These are phyloP conservation scores for Halenospora varia DNA, from an alignment of 495 filamentous ascomycete species.

Conservation along the genomic window DNA sequence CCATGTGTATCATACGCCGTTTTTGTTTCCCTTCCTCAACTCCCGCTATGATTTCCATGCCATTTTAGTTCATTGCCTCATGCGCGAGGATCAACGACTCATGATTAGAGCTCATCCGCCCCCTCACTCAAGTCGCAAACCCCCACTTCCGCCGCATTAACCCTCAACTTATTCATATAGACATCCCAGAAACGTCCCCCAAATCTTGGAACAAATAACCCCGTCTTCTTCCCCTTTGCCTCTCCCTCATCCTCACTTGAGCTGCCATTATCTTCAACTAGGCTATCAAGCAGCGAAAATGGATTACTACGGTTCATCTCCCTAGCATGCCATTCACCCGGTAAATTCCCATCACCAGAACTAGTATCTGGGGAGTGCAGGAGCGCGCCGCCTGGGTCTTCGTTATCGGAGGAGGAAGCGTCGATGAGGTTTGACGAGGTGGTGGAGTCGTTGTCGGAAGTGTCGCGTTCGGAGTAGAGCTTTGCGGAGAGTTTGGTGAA, in stretches of 20 bases:
- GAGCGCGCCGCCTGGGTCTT: neutral
- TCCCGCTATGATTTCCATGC: too few relatives aligned
- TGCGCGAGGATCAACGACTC: too few relatives aligned
- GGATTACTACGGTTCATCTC: neutral
- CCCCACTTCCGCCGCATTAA: slow-evolving; percentile 60
- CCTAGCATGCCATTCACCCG: neutral
- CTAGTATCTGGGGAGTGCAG: neutral
- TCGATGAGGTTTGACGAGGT: neutral
- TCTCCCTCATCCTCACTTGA: too few relatives aligned
- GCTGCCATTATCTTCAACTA: neutral
- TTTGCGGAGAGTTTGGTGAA: slow-evolving; percentile 57
- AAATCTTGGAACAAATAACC: slow-evolving; percentile 20
- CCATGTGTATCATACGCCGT: too few relatives aligned
- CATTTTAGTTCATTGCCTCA: too few relatives aligned
- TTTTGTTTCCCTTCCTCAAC: too few relatives aligned
- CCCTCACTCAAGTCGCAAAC: slow-evolving; percentile 36
- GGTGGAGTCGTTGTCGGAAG: neutral
- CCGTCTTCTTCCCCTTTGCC: neutral
- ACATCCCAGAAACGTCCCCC: slow-evolving; percentile 50
- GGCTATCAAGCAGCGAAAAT: neutral
- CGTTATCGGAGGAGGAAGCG: neutral
- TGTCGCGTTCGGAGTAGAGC: slow-evolving; percentile 32
- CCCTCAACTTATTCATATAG: slow-evolving; percentile 61
- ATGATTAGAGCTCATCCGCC: too few relatives aligned
- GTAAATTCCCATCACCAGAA: neutral